A percentile compares a stretch with the other conserved stretches of the same genome.
phyloP scores from a whole-genome alignment of 805 yeast species.

The Saccharomyces mikatae region DNA sequence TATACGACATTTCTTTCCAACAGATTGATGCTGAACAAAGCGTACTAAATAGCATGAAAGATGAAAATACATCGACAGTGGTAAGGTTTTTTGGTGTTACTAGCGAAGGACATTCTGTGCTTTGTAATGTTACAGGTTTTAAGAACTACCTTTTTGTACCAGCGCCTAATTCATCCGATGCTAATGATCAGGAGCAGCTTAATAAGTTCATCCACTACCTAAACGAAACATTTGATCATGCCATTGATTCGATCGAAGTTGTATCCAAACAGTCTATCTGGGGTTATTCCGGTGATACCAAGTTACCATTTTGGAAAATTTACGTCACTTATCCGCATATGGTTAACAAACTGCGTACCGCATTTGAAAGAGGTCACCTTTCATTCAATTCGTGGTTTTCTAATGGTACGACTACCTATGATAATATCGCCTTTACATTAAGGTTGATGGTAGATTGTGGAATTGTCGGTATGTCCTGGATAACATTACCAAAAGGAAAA shows the following conservation, averaged over 20 bases:
- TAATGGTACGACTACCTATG: constrained; percentile 65
- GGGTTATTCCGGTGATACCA: constrained; percentile 80
- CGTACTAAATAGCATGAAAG: constrained; percentile 32
- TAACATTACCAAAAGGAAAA: constrained; percentile 71
- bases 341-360: constrained; percentile 62
- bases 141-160: constrained; percentile 87
- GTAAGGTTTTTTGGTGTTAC: constrained; percentile 93
- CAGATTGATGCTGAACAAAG: constrained; percentile 94
- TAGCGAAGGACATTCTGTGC: constrained; percentile 73
- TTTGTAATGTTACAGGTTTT: constrained; percentile 86
- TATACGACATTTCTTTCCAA: constrained; percentile 62
- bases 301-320: constrained; percentile 73
- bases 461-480: constrained; percentile 96
- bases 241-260: constrained; percentile 60
- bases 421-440: constrained; percentile 78
- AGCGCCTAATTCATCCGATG: constrained; percentile 60
- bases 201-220: constrained; percentile 39
- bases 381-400: constrained; percentile 56
- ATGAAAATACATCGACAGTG: constrained; percentile 37
- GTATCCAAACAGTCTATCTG: constrained; percentile 76
- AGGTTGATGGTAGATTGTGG: constrained; percentile 88
- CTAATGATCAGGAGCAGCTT: constrained; percentile 25
- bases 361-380: constrained; percentile 77
- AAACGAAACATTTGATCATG: constrained; percentile 40
- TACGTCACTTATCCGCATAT: constrained; percentile 56